Evolutionary conservation across 2,329 filamentous ascomycete species (phyloP).

Genomic region (Diaporthe vaccinii): DNA sequence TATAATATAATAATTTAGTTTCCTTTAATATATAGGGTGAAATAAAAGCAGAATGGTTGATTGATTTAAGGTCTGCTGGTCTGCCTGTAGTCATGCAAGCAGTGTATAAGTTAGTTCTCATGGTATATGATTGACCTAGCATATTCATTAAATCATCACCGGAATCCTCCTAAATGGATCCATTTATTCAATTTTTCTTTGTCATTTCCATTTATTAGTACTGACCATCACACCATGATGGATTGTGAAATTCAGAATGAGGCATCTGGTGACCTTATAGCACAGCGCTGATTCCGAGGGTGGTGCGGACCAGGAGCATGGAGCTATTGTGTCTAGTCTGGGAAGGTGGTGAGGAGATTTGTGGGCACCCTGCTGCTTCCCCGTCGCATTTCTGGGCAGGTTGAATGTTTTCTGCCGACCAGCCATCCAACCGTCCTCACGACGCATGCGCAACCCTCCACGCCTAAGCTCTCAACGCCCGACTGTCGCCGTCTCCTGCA

Average conservation of each 20-base stretch:
- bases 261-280: neutral
- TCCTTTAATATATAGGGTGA: neutral
- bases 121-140: neutral
- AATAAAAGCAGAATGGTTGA: neutral
- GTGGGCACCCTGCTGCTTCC: slow-evolving; percentile 14
- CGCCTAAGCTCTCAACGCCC: neutral
- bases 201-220: neutral
- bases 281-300: neutral
- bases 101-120: neutral
- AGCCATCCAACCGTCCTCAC: slow-evolving; percentile 30
- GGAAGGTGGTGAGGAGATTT: slow-evolving; percentile 36
- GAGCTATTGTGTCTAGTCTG: slow-evolving; percentile 7
- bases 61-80: neutral
- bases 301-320: too few species aligned
- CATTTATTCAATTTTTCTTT: neutral
- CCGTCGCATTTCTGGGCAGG: slow-evolving; percentile 36
- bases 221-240: neutral
- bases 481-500: neutral
- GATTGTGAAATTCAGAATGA: neutral
- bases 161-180: neutral
- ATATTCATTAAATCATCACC: neutral
- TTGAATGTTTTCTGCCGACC: slow-evolving; percentile 37
- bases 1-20: neutral
- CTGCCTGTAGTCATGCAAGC: too few species aligned
- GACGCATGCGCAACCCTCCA: slow-evolving; percentile 29